phyloP scores from a whole-genome alignment of 192 early-diverging fungal genomes.

The Backusella morwellensis region DNA sequence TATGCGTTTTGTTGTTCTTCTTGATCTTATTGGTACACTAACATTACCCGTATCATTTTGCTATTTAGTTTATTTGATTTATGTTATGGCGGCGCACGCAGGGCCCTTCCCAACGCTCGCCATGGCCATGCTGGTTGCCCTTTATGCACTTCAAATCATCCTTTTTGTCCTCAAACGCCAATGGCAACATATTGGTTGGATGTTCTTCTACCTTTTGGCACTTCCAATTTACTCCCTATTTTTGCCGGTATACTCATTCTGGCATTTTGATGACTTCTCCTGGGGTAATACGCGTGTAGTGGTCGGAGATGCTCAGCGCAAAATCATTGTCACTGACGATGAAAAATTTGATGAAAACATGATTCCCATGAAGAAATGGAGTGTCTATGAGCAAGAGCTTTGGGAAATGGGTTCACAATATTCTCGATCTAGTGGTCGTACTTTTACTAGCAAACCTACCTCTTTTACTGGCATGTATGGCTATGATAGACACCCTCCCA shows the following conservation, averaged over 20 bases:
- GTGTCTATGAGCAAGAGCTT: conserved; percentile 79
- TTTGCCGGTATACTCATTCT: conserved; percentile 94
- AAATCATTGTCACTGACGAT: conserved; percentile 64
- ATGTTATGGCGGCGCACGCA: conserved; percentile 59
- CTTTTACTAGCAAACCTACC: conserved; percentile 19
- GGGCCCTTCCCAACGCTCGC: conserved; percentile 77
- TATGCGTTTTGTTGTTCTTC: conserved; percentile 94
- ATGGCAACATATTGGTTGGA: conserved; percentile 85
- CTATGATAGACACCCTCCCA: background rate
- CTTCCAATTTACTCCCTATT: conserved; percentile 89
- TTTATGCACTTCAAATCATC: conserved; percentile 88
- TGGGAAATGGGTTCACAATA: conserved; percentile 60
- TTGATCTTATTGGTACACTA: conserved; percentile 85
- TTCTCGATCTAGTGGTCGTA: conserved; percentile 38
- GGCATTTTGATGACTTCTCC: conserved; percentile 98
- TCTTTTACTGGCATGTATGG: background rate
- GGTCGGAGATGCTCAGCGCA: conserved; percentile 64
- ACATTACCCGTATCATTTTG: conserved; percentile 78
- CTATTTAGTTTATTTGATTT: conserved; percentile 78
- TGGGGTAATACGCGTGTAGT: conserved; percentile 97
- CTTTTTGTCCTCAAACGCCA: conserved; percentile 78
- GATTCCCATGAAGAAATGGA: conserved; percentile 87
- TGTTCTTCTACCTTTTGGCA: conserved; percentile 85
- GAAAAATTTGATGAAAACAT: conserved; percentile 84
- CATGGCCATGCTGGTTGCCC: conserved; percentile 72